These are phyloP conservation scores for Vickermania spadyakhi DNA, from an alignment of 208 protist genomes.

Conservation along the genomic window DNA sequence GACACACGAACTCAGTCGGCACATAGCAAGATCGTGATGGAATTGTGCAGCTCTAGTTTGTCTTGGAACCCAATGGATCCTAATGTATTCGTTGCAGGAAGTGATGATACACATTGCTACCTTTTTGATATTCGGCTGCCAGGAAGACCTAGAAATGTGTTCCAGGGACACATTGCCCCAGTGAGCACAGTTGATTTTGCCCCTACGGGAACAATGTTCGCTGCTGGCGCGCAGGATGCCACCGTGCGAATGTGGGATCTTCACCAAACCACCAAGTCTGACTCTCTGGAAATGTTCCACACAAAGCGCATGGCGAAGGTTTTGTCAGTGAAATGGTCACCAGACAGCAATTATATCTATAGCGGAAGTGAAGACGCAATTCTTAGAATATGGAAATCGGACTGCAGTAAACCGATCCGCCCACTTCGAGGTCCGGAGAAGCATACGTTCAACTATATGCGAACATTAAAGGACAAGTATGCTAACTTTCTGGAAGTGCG, in stretches of 20 bases:
- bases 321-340: conserved; percentile 87
- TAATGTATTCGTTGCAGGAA: conserved; percentile 95
- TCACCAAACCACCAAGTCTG: conserved; percentile 75
- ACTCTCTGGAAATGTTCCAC: conserved; percentile 96
- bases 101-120: conserved; percentile 97
- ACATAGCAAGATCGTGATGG: conserved; percentile 91
- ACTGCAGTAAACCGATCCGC: conserved; percentile 85
- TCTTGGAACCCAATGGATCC: conserved; percentile 97
- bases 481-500: conserved; percentile 79
- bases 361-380: conserved; percentile 96
- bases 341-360: conserved; percentile 93
- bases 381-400: conserved; percentile 95
- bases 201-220: conserved; percentile 94
- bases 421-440: conserved; percentile 84
- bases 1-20: conserved; percentile 87
- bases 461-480: conserved; percentile 82
- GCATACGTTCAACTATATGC: conserved; percentile 91
- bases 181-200: conserved; percentile 94
- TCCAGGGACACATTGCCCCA: conserved; percentile 94
- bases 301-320: conserved; percentile 98
- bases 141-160: conserved; percentile 88
- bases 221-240: conserved; percentile 91
- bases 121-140: conserved; percentile 96
- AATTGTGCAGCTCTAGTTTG: conserved; percentile 91
- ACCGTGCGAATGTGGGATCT: conserved; percentile 94